Evolutionary conservation across 352 stramenopile species (phyloP), one percentile per base, ranked within the genome.

Genomic region (Globisporangium rhizosaccharum): DNA sequence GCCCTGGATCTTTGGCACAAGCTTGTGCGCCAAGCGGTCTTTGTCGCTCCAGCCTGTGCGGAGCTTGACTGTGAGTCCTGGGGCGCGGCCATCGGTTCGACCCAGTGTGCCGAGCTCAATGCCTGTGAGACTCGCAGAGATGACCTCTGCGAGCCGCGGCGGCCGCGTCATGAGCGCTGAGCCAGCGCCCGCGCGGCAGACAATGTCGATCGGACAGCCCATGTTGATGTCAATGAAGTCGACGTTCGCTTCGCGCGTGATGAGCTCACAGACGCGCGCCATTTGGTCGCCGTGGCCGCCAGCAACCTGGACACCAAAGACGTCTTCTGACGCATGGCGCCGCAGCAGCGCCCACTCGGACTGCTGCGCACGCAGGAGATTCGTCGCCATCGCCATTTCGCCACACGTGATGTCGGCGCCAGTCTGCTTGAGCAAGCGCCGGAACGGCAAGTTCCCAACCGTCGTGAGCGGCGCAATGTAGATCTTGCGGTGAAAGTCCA

Each of bases 141-240:
- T 70, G 44, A 98, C 83, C 47, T 90, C 85, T 41, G 90, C 70
- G 6, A 99, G 63, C 20, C 93, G 90, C 26, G 89, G 88, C 10
- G 93, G 83, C 18, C 90, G 79, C 30, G 87, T 92, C 97, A 99
- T 98, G 37, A 99, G 76, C 44, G 90, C 81, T 8, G 95, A 88
- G 20, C 97, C 97, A 23, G 92, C 88, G 23, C 90, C 90, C 45
- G 83, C 63, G 52, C 81, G 75, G 54, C 82, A 94, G 61, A 96
- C 85, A 36, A 99, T 71, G 71, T 99, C 97, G 59, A 99, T 98
- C 14, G 97, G 97, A 74, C 97, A 99, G 49, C 97, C 97, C 72
- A 99, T 92, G 83, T 99, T 99, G 66, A 99, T 90, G 77, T 99
- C 97, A 36, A 99, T 85, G 82, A 99, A 99, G 78, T 99, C 96